Evolutionary conservation across 2,329 filamentous ascomycete genomes (phyloP), one percentile per base, ranked within the genome.

Genomic region (Ophiostoma quercus): DNA sequence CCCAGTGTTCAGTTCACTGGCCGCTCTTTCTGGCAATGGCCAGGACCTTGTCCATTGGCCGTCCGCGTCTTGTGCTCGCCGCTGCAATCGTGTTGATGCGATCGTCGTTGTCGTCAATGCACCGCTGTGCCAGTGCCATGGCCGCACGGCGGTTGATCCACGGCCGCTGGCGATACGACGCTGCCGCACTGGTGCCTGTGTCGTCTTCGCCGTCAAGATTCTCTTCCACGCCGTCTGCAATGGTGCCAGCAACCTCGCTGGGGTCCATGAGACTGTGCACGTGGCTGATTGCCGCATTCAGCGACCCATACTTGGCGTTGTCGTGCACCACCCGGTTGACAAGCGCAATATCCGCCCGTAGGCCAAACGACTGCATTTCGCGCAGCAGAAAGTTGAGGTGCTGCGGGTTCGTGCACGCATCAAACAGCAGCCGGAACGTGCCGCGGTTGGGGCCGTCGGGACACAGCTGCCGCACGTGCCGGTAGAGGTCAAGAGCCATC

Each of bases 281-380:
- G 66, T 78, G 77, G 19, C 69, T 68, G 69, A 81, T 77, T 1
- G 79, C 78, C 16, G 73, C 72, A 66, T 79, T 77, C 39, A 81
- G 77, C 32, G 76, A 74, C 14, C 78, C 76, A 68, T 79, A 75
- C 62, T 74, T 70, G 8, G 77, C 74, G 68, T 75, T 76, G 67
- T 77, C 77, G 39, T 77, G 74, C 37, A 82, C 75, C 5, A 79
- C 67, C 67, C 75, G 73, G 69, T 81, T 74, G 57, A 78, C 75
- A 19, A 76, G 77, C 32, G 69, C 60, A 39, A 69, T 67, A 39
- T 76, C 75, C 1, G 78, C 77, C 67, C 73, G 74, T 11, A 82
- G 71, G 19, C 71, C 74, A 70, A 80, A 79, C 12, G 75, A 74
- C 34, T 77, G 71, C 79, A 82, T 81, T 75, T 82, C 80, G 3